Conservation (phyloP, 768 basidiomycete genomes). For the Kwoniella mangroviensis region DNA sequence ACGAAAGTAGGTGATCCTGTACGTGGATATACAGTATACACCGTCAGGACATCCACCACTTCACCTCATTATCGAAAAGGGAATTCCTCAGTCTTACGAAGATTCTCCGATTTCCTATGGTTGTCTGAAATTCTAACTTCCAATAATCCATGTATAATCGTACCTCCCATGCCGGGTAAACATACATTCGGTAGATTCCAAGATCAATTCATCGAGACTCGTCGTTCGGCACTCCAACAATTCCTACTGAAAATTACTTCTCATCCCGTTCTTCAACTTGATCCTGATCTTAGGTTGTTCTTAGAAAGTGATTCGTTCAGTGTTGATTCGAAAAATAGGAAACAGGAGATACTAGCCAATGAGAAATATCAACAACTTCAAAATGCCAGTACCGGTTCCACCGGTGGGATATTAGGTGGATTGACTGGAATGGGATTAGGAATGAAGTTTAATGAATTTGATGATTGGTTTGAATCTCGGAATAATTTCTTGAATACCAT, state of each 20-base stretch:
- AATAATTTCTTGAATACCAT: constrained; percentile 83
- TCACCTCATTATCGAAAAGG: constrained; percentile 82
- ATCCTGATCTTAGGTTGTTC: constrained; percentile 85
- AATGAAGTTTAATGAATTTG: constrained; percentile 50
- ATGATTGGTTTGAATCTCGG: constrained; percentile 86
- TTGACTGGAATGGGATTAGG: constrained; percentile 69
- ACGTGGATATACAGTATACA: constrained; percentile 84
- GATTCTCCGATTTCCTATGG: constrained; percentile 98
- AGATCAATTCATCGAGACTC: constrained; percentile 84
- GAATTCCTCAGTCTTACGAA: constrained; percentile 88
- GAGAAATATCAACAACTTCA: constrained; percentile 66
- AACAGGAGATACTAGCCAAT: constrained; percentile 79
- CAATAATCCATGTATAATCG: constrained; percentile 96
- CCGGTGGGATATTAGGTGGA: constrained; percentile 73
- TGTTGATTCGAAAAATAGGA: constrained; percentile 70
- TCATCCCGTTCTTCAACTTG: constrained; percentile 86
- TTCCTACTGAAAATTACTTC: constrained; percentile 91
- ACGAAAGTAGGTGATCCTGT: constrained; percentile 97
- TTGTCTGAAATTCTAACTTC: constrained; percentile 81
- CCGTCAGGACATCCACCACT: constrained; percentile 87
- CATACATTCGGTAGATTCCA: constrained; percentile 89
- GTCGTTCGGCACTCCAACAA: constrained; percentile 80
- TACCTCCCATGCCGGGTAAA: constrained; percentile 96
- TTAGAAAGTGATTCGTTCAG: constrained; percentile 91
- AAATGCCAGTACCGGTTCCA: constrained; percentile 45